phyloP scores from a whole-genome alignment of 116 monocot genomes.

The Posidonia oceanica region DNA sequence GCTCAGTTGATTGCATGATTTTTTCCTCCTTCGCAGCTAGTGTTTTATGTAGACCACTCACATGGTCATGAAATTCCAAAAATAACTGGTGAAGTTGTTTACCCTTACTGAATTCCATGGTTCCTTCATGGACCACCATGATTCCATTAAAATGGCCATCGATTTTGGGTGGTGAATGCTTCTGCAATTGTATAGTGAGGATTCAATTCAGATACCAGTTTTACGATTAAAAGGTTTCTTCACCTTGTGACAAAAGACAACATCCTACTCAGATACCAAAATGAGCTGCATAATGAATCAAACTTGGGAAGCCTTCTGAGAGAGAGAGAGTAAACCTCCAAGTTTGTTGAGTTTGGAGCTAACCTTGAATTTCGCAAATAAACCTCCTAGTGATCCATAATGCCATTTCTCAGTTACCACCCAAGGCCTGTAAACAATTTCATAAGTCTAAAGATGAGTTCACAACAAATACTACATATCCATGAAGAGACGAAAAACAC shows the following conservation, averaged over 20 bases:
- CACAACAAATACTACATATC: neutral
- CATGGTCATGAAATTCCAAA: conserved; percentile 6
- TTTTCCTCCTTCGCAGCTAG: neutral
- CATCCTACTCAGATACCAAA: neutral
- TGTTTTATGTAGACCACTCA: neutral
- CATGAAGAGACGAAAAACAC: neutral
- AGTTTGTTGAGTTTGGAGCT: neutral
- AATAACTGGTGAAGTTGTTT: neutral
- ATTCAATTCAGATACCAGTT: neutral
- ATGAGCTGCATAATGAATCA: neutral
- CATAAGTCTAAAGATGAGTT: neutral
- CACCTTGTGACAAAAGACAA: neutral
- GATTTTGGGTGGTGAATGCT: neutral
- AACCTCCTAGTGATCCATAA: conserved; percentile 1
- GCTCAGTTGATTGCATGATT: neutral
- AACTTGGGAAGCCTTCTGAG: neutral
- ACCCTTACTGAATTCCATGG: neutral
- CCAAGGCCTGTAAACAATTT: conserved; percentile 5
- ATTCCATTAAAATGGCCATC: neutral
- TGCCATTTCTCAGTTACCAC: conserved; percentile 1
- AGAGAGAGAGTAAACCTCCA: neutral
- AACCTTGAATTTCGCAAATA: neutral
- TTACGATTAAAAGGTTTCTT: neutral
- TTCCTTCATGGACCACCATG: conserved; percentile 4
- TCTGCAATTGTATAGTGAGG: neutral